phyloP scores from a whole-genome alignment of 1,284 basidiomycete species.

The Pseudozyma sp. region DNA sequence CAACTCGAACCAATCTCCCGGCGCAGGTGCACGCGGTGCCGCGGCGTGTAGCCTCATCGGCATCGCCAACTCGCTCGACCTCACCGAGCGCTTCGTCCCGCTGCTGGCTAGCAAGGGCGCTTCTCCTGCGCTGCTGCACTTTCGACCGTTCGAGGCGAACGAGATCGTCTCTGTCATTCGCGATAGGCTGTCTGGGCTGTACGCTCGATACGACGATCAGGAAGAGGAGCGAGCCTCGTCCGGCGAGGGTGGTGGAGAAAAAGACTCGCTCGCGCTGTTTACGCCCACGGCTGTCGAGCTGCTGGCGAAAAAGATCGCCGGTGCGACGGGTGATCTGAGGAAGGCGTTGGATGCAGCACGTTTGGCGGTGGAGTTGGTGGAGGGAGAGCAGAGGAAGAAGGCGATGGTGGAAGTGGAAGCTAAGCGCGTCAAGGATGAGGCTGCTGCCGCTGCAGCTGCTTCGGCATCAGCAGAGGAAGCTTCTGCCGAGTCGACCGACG shows the following conservation, averaged over 20 bases:
- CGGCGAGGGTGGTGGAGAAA: neutral
- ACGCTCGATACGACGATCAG: conserved; percentile 45
- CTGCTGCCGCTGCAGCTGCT: neutral
- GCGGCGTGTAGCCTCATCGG: conserved; percentile 46
- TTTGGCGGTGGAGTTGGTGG: conserved; percentile 68
- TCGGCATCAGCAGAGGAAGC: neutral
- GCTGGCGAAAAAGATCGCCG: conserved; percentile 69
- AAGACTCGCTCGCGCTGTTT: conserved; percentile 62
- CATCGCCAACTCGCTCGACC: conserved; percentile 66
- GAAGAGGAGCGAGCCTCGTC: neutral
- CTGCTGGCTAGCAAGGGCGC: conserved; percentile 60
- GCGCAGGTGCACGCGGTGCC: conserved; percentile 4
- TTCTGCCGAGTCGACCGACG: conserved; percentile 2
- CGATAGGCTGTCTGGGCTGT: conserved; percentile 65
- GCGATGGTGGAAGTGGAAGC: conserved; percentile 33
- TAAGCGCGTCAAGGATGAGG: conserved; percentile 8
- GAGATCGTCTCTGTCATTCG: conserved; percentile 68
- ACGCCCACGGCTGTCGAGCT: conserved; percentile 68
- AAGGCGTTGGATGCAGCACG: conserved; percentile 69
- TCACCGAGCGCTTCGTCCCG: conserved; percentile 65
- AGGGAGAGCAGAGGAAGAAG: conserved; percentile 58
- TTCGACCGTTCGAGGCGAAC: conserved; percentile 68
- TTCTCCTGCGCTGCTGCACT: conserved; percentile 68
- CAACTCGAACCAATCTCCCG: conserved; percentile 13
- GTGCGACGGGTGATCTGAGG: conserved; percentile 69